Base-by-base conservation (phyloP, 371 early-diverging fungal species). In the Mucor mucedo region DNA sequence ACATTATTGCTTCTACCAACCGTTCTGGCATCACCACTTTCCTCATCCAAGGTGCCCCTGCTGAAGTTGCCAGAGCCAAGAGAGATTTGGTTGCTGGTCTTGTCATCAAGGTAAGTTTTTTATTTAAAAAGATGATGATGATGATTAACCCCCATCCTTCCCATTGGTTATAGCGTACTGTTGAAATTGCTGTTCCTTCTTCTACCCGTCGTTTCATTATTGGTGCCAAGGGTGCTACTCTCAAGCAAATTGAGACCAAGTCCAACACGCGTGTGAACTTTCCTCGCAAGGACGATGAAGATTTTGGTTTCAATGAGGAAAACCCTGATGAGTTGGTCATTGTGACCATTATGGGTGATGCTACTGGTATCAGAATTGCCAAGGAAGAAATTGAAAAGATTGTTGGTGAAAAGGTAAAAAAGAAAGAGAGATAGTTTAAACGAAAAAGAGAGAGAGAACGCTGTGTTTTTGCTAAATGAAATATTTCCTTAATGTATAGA, bases 1-100 rank as follows among this genome's bases (percentile, higher is more conserved):
- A 85, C 28, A 95, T 96, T 64, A 95, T 96, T 58, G 86, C 91
- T 27, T 93, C 95, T 44, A 90, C 90, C 53, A 90, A 92, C 78
- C 82, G 85, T 38, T 84, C 84, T 49, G 87, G 89, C 28, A 89
- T 89, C n/a, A 85, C 91, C 40, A 94, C 94, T 33, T 93, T 93
- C 63, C 71, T 95, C 45, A 88, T 97, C 74, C 88, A 88, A 70
- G 96, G 98, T 55, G 83, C 86, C 42, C 78, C 89, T 27, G 88
- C 89, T 33, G 86, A 85, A 53, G 93, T 95, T 11, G 85, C 88
- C 60, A 84, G 81, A 62, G 94, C 96, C 13, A 92, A 90, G 68
- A 88, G 90, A 42, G 93, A 93, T 54, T 74, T 97, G 32, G 75
- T 87, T 60, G 72, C 89, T 60, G 85, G 84, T 54, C 82, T 95